phyloP scores from a whole-genome alignment of 1,139 yeast genomes.

The Zygotorulaspora mrakii region DNA sequence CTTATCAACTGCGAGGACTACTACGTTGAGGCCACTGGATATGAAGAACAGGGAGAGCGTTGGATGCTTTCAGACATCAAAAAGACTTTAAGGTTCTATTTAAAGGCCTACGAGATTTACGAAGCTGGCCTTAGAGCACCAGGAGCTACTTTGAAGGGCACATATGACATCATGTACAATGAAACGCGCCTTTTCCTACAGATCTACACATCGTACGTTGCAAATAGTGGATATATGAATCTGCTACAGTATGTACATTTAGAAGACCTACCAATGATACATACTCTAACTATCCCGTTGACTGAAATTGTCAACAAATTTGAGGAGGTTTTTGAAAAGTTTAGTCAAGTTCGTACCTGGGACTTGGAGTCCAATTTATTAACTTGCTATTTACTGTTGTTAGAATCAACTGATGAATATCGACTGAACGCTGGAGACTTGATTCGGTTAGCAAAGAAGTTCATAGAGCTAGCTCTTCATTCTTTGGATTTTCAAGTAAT shows the following conservation, averaged over 20 bases:
- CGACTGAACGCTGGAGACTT: slow-evolving; percentile 17
- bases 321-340: slow-evolving; percentile 23
- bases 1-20: slow-evolving; percentile 32
- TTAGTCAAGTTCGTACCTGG: slow-evolving; percentile 30
- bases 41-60: slow-evolving; percentile 38
- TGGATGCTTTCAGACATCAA: slow-evolving; percentile 36
- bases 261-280: slow-evolving; percentile 23
- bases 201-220: slow-evolving; percentile 31
- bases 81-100: slow-evolving; percentile 31
- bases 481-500: slow-evolving; percentile 20
- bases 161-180: slow-evolving; percentile 33
- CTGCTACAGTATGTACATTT: slow-evolving; percentile 29
- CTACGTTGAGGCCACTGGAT: slow-evolving; percentile 31
- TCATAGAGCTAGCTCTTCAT: slow-evolving; percentile 14
- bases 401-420: slow-evolving; percentile 25
- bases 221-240: slow-evolving; percentile 33
- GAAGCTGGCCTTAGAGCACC: slow-evolving; percentile 25
- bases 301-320: slow-evolving; percentile 25
- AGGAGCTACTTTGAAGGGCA: slow-evolving; percentile 17
- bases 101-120: slow-evolving; percentile 29
- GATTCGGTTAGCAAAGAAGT: slow-evolving; percentile 18
- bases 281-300: slow-evolving; percentile 18
- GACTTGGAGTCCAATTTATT: slow-evolving; percentile 34
- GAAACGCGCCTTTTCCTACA: slow-evolving; percentile 32
- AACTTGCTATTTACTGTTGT: slow-evolving; percentile 25